Conservation (phyloP, 2,329 filamentous ascomycete species). For the Claviceps humidiphila region DNA sequence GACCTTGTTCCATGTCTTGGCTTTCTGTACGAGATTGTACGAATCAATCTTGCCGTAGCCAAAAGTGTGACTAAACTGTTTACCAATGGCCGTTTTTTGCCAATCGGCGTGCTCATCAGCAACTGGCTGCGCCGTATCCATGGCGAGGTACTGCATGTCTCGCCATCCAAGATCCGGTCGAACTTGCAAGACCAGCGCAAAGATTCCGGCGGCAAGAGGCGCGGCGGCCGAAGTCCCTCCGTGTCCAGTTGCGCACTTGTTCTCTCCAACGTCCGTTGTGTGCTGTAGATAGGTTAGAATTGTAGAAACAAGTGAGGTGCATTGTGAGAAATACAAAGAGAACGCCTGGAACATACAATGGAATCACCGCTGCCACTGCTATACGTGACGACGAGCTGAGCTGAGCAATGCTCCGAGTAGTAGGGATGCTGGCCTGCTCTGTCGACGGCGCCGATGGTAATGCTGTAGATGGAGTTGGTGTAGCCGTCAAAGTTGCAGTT, state of each 20-base stretch:
- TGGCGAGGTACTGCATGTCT: constrained; percentile 82
- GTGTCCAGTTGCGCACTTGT: constrained; percentile 68
- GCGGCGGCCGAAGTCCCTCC: constrained; percentile 94
- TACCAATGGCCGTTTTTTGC: constrained; percentile 68
- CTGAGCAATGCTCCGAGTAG: constrained; percentile 93
- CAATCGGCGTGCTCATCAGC: constrained; percentile 59
- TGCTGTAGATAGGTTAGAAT: constrained; percentile 34
- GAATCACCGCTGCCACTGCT: constrained; percentile 80
- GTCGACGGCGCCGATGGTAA: constrained; percentile 89
- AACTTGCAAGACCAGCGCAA: constrained; percentile 72
- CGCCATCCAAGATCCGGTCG: constrained; percentile 85
- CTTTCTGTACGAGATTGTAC: constrained; percentile 69
- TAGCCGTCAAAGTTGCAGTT: constrained; percentile 99
- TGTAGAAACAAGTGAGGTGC: neutral
- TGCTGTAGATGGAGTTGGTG: constrained; percentile 98
- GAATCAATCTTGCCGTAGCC: constrained; percentile 94
- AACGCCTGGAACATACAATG: constrained; percentile 42
- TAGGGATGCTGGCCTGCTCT: constrained; percentile 78
- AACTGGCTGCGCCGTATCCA: constrained; percentile 72
- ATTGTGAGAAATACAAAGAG: neutral
- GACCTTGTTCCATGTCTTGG: constrained; percentile 73
- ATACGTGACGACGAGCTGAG: constrained; percentile 90
- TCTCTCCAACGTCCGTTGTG: constrained; percentile 83
- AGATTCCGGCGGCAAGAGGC: constrained; percentile 81
- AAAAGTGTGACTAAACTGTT: constrained; percentile 85